Percentiles rank a stretch among this genome's conserved stretches.
phyloP scores from a whole-genome alignment of 495 filamentous ascomycete species.

The Jackrogersella minutella region DNA sequence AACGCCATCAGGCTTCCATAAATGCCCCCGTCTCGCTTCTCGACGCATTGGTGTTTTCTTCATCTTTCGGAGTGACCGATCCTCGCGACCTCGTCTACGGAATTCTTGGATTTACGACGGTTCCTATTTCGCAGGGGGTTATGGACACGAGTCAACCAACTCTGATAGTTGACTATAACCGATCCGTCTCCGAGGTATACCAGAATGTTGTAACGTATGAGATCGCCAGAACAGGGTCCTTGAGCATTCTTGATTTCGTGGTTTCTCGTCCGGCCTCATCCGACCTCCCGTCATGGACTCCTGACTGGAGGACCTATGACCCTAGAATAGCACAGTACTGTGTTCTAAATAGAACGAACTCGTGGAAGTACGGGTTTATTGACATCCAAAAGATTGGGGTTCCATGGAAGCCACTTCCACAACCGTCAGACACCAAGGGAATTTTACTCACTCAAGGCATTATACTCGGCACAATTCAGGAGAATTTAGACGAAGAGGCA shows the following conservation, averaged over 20 bases:
- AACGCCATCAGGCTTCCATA: background rate
- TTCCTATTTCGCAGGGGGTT: slow-evolving; percentile 9
- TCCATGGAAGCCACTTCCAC: slow-evolving; percentile 9
- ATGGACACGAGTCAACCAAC: background rate
- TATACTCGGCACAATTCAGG: slow-evolving; percentile 2
- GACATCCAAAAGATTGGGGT: slow-evolving; percentile 10
- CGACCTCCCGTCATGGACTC: slow-evolving; percentile 23
- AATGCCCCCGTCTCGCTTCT: slow-evolving; percentile 16
- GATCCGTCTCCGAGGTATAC: slow-evolving; percentile 21
- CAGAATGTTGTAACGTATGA: slow-evolving; percentile 25
- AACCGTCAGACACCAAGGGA: background rate
- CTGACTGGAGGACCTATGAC: slow-evolving; percentile 20
- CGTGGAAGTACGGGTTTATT: slow-evolving; percentile 24
- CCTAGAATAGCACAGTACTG: slow-evolving; percentile 9
- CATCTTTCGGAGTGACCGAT: slow-evolving; percentile 20
- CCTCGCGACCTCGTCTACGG: slow-evolving; percentile 23
- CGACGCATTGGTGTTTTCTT: slow-evolving; percentile 20
- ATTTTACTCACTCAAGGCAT: slow-evolving; percentile 6
- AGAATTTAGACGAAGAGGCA: background rate
- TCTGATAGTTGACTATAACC: slow-evolving; percentile 13
- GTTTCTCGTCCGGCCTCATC: background rate
- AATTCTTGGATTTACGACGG: slow-evolving; percentile 25
- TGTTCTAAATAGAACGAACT: slow-evolving; percentile 20
- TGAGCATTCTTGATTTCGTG: slow-evolving; percentile 20
- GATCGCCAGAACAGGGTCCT: slow-evolving; percentile 6